Base-by-base conservation (phyloP, 139 green algal species). In the Closterium sp. region DNA sequence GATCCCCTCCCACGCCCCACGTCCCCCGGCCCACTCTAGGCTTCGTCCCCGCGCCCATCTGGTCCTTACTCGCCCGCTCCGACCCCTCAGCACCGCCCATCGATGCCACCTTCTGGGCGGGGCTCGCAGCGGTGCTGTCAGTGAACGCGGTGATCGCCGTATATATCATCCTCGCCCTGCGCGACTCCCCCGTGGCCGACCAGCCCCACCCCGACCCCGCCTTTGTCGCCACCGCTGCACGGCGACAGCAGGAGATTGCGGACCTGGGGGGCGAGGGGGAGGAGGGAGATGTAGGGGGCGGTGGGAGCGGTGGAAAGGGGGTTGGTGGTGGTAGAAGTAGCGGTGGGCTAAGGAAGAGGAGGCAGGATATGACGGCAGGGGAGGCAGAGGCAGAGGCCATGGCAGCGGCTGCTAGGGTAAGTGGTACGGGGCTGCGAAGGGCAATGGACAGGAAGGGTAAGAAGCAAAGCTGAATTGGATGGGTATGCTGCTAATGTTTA, bases 71-170 rank as follows among this genome's bases (percentile, higher is more conserved):
- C 43, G 9, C 43, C 1, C 43, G 43, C 23, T 69, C 43, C 43
- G 43, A 69, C 43, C 43, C 43, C 12, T 69, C 43, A 16, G 43
- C 43, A 16, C 43, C 43, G 43, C 43, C 43, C 12, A 16, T 69
- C 12, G 43, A 69, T 16, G 43, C 35, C 28, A 89, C 86, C 9
- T 33, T 89, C 28, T 33, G 55, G 31, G 64, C 35, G 30, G 86
- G 86, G 31, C n/a, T 89, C 9, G n/a, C 64, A n/a, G 86, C 86
- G 30, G 86, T 89, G 30, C 55, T 89, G n/a, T 43, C 28, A 8
- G 86, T 89, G n/a, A 89, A 89, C 64, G 86, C 30, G 8, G 86
- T 89, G 8, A 89, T 89, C 64, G 86, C 86, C 30, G n/a, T 89
- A 0, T 89, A 89, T 34, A 83, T 89, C 28, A 34, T 43, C 35